Conservation (phyloP, 441 rosid genomes). For the Erodium texanum region DNA sequence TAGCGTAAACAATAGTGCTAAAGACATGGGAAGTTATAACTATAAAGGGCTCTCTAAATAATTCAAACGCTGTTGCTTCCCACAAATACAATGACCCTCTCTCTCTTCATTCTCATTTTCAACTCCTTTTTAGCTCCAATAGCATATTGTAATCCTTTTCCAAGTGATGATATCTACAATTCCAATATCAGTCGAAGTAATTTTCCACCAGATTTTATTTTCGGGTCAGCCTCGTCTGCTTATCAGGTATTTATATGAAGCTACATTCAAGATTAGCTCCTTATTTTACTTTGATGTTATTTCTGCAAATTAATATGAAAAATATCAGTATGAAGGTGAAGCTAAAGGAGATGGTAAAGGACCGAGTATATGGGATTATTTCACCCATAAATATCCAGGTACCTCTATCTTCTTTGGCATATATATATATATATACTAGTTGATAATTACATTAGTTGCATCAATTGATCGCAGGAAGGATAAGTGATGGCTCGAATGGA, state of each 20-base stretch:
- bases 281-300: neutral
- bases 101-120: neutral
- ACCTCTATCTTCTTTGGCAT: neutral
- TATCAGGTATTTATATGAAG: slow-evolving; percentile 7
- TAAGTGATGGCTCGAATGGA: slow-evolving; percentile 16
- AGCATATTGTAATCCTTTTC: neutral
- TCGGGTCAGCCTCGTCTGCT: slow-evolving; percentile 14
- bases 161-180: neutral
- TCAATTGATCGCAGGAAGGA: slow-evolving; percentile 10
- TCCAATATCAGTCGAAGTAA: slow-evolving; percentile 7
- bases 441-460: no score
- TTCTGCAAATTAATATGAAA: neutral
- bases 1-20: no score
- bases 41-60: no score
- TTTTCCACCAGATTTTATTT: slow-evolving; percentile 10
- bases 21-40: no score
- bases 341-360: slow-evolving; percentile 19
- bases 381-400: slow-evolving; percentile 18
- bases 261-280: neutral
- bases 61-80: neutral
- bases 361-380: slow-evolving; percentile 6
- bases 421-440: no score
- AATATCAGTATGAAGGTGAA: slow-evolving; percentile 16
- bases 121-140: neutral
- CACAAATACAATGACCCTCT: neutral